Conservation (phyloP, 352 stramenopile species). For the Globisporangium solare region DNA sequence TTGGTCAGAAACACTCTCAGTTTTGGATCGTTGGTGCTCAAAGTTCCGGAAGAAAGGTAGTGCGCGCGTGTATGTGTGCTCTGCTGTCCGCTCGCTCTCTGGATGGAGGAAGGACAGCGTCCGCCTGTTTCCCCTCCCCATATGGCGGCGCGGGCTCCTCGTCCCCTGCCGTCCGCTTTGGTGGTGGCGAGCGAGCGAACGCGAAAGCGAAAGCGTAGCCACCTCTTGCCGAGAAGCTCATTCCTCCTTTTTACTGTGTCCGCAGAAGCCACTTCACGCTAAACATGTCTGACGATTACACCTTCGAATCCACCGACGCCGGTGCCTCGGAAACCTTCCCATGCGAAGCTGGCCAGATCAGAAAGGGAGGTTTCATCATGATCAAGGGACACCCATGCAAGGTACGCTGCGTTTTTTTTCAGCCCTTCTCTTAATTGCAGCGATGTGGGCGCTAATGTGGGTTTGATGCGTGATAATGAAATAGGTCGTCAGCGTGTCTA, state of each 20-base stretch:
- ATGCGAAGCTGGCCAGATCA: constrained; percentile 98
- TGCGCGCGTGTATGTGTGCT: constrained; percentile 1
- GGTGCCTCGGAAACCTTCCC: constrained; percentile 97
- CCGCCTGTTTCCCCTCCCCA: not conserved
- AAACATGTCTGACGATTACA: constrained; percentile 67
- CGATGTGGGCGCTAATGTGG: constrained; percentile 1
- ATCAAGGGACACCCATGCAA: constrained; percentile 99
- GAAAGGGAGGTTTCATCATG: constrained; percentile 99
- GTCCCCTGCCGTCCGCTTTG: not conserved
- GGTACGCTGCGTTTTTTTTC: constrained; percentile 37
- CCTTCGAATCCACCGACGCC: constrained; percentile 94
- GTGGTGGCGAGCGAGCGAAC: constrained; percentile 3
- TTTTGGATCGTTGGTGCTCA: constrained; percentile 37
- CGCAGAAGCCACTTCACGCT: constrained; percentile 7
- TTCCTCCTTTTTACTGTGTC: constrained; percentile 9
- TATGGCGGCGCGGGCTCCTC: not conserved
- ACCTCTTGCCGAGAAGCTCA: constrained; percentile 7
- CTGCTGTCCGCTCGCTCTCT: not conserved
- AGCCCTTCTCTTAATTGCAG: not conserved
- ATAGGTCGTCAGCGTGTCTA: constrained; percentile 93
- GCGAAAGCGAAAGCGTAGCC: constrained; percentile 9
- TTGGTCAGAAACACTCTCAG: constrained; percentile 31
- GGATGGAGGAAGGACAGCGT: too few relatives aligned
- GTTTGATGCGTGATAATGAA: not conserved
- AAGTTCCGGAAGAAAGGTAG: constrained; percentile 23